These are phyloP conservation scores for Boletus vinaceobasis DNA, from an alignment of 768 basidiomycete species.

Conservation along the genomic window DNA sequence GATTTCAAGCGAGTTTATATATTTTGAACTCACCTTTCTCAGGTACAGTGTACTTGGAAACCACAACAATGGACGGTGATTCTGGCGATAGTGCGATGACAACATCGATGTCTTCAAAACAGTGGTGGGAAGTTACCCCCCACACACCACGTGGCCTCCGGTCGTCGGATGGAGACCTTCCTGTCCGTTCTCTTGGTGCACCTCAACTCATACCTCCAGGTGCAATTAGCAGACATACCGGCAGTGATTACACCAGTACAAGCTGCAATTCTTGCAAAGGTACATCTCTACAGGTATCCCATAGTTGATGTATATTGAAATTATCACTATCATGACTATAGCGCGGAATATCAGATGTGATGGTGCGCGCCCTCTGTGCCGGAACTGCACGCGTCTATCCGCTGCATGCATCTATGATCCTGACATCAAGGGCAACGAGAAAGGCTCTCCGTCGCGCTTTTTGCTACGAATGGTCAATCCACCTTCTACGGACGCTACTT, in stretches of 20 bases:
- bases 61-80: not conserved
- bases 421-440: not conserved
- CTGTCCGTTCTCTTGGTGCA: no score
- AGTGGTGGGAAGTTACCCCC: not conserved
- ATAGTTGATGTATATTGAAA: not conserved
- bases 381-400: not conserved
- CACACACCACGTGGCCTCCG: not conserved
- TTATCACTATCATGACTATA: not conserved
- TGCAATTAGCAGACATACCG: not conserved
- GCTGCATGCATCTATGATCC: not conserved
- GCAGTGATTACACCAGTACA: not conserved
- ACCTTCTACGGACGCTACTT: no score
- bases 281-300: not conserved
- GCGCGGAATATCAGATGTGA: not conserved
- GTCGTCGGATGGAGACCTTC: not conserved
- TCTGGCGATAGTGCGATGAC: not conserved
- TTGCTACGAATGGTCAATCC: no score
- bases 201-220: not conserved
- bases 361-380: not conserved
- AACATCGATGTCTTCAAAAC: not conserved
- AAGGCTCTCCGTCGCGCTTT: not conserved
- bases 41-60: slow-evolving; percentile 1
- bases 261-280: not conserved
- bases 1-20: no score
- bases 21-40: not conserved